Conservation (phyloP, 768 basidiomycete species). For the Sarcomyxa edulis region DNA sequence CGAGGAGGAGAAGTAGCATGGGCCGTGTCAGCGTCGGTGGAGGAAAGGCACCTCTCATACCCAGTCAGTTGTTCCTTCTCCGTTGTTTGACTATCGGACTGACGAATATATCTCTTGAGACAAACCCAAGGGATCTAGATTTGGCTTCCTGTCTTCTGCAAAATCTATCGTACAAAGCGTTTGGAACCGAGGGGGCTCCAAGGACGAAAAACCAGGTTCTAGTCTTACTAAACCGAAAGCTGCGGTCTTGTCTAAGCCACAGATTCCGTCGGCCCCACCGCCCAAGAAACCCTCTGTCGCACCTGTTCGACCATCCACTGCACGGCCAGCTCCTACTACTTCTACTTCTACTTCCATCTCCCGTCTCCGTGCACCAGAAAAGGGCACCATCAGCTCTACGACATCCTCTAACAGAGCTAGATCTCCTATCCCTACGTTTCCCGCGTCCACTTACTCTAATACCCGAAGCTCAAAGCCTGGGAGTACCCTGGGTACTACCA, state of each 20-base stretch:
- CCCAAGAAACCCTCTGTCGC: slow-evolving; percentile 3
- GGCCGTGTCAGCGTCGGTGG: slow-evolving; percentile 38
- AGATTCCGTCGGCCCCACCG: slow-evolving; percentile 10
- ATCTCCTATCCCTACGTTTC: slow-evolving; percentile 17
- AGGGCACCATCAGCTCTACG: slow-evolving; percentile 2
- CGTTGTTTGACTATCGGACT: slow-evolving; percentile 1
- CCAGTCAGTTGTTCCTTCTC: slow-evolving; percentile 25
- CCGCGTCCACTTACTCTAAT: slow-evolving; percentile 5
- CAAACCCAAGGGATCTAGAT: slow-evolving; percentile 42
- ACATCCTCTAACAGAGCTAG: slow-evolving; percentile 8
- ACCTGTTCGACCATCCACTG: slow-evolving; percentile 12
- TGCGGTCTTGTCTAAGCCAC: slow-evolving; percentile 6
- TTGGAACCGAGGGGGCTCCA: slow-evolving; percentile 51
- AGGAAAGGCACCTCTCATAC: slow-evolving; percentile 26
- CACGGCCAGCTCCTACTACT: slow-evolving; percentile 13
- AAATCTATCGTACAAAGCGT: slow-evolving; percentile 70
- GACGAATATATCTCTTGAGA: slow-evolving; percentile 15
- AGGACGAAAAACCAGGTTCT: slow-evolving; percentile 18
- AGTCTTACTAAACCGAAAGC: slow-evolving; percentile 21
- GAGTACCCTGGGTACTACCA: slow-evolving; percentile 8
- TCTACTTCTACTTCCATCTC: slow-evolving; percentile 2
- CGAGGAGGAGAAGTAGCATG: slow-evolving; percentile 65
- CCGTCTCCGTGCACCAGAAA: no score
- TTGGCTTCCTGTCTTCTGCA: slow-evolving; percentile 69
- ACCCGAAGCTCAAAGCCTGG: slow-evolving; percentile 3